Evolutionary conservation across 1,284 basidiomycete genomes (phyloP), one percentile per base, ranked within the genome.

Genomic region (Rhizoctonia solani): DNA sequence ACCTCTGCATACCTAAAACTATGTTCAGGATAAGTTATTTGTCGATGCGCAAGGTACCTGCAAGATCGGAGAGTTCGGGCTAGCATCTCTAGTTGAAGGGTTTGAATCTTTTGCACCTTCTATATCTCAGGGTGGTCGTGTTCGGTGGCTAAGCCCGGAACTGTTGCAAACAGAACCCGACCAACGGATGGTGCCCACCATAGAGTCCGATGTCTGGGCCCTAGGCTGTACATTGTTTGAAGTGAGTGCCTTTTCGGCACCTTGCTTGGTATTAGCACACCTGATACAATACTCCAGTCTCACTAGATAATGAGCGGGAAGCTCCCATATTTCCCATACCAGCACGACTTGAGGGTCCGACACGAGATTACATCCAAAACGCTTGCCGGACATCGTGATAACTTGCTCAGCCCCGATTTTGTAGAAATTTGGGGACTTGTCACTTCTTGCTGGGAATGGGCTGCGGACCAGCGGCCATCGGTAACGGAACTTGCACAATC

Each of bases 101-200:
- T 46, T 66, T 25, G 50, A 34, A 19, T 16, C 27, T 11, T 19
- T 54, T 44, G 50, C 19, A 4, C 50, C 49, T 2, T 42, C 49
- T 1, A 23, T 65, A 8, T 25, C 6, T 27, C n/a, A 30, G 4
- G 6, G 39, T 8, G 61, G 50, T 9, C 29, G 5, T 23, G 25
- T n/a, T 44, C 63, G 63, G 13, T 66, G 63, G 63, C 29, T 66
- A 13, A 54, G 52, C 25, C 63, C 63, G 14, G 63, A 66, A 19
- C 13, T 54, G 2, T 34, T 54, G 16, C 19, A 39, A 13, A 5
- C 46, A 11, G 32, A 16, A n/a, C 2, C 29, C n/a, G 46, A 27
- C 21, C 4, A 6, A 6, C 29, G 30, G n/a, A 19, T 32, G 1
- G 11, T 2, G 30, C 27, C 42, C 5, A 54, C 61, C 11, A 21